Conservation (phyloP, 2,329 filamentous ascomycete species). For the Atkinsonella texensis region DNA sequence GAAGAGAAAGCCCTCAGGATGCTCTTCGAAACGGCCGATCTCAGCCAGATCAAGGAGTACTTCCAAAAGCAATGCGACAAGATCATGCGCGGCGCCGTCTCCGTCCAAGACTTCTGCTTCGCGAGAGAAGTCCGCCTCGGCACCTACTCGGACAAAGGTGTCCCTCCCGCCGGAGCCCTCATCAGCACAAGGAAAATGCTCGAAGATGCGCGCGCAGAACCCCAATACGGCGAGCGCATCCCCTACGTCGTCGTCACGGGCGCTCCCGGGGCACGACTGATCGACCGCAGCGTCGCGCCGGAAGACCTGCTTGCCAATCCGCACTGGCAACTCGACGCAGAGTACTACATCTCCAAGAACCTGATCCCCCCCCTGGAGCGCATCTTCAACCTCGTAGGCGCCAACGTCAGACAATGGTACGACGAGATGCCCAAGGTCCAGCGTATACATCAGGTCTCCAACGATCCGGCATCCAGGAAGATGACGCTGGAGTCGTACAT, state of each 20-base stretch:
- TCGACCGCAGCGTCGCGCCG: constrained; percentile 82
- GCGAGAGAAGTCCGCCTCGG: constrained; percentile 84
- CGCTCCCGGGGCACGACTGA: constrained; percentile 70
- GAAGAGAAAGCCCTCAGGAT: constrained; percentile 84
- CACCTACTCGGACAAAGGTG: constrained; percentile 65
- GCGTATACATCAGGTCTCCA: constrained; percentile 39
- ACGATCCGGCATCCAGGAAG: constrained; percentile 28
- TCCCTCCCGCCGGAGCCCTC: constrained; percentile 74
- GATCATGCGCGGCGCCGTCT: constrained; percentile 80
- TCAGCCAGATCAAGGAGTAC: constrained; percentile 79
- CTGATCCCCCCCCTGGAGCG: constrained; percentile 88
- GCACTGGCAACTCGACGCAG: constrained; percentile 72
- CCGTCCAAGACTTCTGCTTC: constrained; percentile 92
- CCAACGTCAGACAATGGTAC: constrained; percentile 83
- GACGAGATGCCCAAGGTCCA: constrained; percentile 93
- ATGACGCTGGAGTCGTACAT: constrained; percentile 93
- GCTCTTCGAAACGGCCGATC: constrained; percentile 79
- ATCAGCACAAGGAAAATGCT: constrained; percentile 82
- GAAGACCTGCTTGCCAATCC: constrained; percentile 69
- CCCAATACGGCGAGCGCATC: constrained; percentile 88
- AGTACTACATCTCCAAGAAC: constrained; percentile 97
- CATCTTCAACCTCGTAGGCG: constrained; percentile 92
- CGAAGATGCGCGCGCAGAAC: constrained; percentile 72
- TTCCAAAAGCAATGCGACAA: constrained; percentile 85
- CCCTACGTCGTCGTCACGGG: constrained; percentile 90